These are phyloP conservation scores for Sugiyamaella pinicola DNA, from an alignment of 1,139 yeast species.

Conservation along the genomic window DNA sequence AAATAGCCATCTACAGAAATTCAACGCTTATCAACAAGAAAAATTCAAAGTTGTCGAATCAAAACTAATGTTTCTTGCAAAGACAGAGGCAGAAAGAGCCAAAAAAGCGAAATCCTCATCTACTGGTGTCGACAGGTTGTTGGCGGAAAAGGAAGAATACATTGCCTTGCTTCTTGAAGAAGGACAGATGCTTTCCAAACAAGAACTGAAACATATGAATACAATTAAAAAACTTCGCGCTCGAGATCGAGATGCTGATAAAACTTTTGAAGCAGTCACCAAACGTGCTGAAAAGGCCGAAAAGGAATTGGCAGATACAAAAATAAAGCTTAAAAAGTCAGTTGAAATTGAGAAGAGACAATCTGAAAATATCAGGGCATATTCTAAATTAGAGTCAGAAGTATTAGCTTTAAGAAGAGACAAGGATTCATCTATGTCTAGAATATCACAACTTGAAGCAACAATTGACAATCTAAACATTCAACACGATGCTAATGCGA, in stretches of 20 bases:
- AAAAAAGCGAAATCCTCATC: constrained; percentile 25
- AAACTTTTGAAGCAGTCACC: constrained; percentile 29
- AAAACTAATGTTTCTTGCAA: constrained; percentile 34
- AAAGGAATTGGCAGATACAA: constrained; percentile 28
- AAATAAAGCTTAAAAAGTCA: constrained; percentile 23
- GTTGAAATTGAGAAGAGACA: constrained; percentile 29
- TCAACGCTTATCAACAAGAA: constrained; percentile 25
- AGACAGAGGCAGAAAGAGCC: constrained; percentile 37
- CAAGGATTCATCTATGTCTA: constrained; percentile 22
- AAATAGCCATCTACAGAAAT: constrained; percentile 21
- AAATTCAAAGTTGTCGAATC: constrained; percentile 34
- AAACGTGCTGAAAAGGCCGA: constrained; percentile 30
- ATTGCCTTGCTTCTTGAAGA: constrained; percentile 68
- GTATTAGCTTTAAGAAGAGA: constrained; percentile 30
- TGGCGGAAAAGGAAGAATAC: constrained; percentile 55
- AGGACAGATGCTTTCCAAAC: constrained; percentile 74
- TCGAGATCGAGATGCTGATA: constrained; percentile 46
- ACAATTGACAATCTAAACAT: constrained; percentile 31
- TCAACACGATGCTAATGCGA: constrained; percentile 32
- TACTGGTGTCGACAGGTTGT: constrained; percentile 33
- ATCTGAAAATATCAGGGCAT: constrained; percentile 27
- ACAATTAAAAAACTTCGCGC: constrained; percentile 63
- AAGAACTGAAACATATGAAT: constrained; percentile 70
- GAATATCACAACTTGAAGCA: constrained; percentile 28
- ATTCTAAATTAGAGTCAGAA: constrained; percentile 31